Evolutionary conservation across 2,329 filamentous ascomycete species (phyloP).

Genomic region (Penicillium frequentans): DNA sequence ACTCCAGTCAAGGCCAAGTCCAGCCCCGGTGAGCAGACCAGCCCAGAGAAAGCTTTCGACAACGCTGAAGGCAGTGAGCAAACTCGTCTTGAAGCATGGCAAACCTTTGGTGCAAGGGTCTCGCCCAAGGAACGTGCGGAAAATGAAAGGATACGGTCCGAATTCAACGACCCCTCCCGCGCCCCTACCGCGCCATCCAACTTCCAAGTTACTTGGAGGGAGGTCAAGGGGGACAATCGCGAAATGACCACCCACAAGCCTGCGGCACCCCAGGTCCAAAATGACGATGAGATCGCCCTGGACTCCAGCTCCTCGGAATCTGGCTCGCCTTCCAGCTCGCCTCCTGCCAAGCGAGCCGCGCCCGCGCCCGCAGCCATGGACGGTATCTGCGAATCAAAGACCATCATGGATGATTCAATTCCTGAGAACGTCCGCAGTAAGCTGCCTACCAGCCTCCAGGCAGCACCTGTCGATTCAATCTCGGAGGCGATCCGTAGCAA

Average conservation of each 20-base stretch:
- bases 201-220: neutral
- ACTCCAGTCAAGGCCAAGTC: constrained; percentile 2
- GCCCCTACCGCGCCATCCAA: neutral
- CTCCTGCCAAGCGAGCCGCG: neutral
- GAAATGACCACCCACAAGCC: neutral
- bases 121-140: neutral
- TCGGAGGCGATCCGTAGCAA: constrained; percentile 63
- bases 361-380: neutral
- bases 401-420: neutral
- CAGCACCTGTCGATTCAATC: neutral
- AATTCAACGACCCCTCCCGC: neutral
- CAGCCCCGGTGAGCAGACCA: neutral
- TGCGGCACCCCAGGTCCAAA: constrained; percentile 42
- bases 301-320: constrained; percentile 24
- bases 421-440: constrained; percentile 68
- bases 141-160: neutral
- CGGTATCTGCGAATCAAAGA: neutral
- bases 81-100: neutral
- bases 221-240: neutral
- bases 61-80: neutral
- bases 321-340: neutral
- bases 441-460: constrained; percentile 70
- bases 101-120: neutral
- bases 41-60: neutral
- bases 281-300: constrained; percentile 51